Conservation (phyloP, 305 asterid species). For the Solanum hybrid region DNA sequence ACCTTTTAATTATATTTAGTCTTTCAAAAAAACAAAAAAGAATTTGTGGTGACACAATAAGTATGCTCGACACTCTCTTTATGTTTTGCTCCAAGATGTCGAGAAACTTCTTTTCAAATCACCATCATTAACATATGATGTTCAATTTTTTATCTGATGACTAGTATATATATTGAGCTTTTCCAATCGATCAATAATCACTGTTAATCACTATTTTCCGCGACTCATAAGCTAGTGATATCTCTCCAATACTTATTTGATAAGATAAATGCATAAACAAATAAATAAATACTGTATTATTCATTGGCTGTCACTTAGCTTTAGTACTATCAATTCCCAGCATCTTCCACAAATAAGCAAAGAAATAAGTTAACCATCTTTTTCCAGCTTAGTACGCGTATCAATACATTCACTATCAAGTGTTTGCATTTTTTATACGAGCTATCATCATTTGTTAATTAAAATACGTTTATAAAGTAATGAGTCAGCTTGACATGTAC, state of each 20-base stretch:
- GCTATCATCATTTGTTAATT: not conserved
- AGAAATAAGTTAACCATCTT: not conserved
- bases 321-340: not conserved
- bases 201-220: not conserved
- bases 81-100: not conserved
- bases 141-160: no score
- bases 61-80: not conserved
- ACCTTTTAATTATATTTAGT: no score
- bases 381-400: not conserved
- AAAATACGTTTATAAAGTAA: no score
- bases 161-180: no score
- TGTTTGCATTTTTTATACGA: not conserved
- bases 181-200: no score
- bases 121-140: no score
- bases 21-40: no score
- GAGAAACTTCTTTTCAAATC: not conserved
- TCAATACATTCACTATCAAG: not conserved
- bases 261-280: not conserved
- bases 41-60: not conserved
- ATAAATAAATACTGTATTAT: no score
- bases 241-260: not conserved
- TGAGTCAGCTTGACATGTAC: not conserved
- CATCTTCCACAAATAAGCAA: not conserved
- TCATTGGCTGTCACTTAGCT: not conserved
- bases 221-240: not conserved